Conservation (phyloP, 2,329 filamentous ascomycete genomes). For the Ophiosphaerella herpotricha region DNA sequence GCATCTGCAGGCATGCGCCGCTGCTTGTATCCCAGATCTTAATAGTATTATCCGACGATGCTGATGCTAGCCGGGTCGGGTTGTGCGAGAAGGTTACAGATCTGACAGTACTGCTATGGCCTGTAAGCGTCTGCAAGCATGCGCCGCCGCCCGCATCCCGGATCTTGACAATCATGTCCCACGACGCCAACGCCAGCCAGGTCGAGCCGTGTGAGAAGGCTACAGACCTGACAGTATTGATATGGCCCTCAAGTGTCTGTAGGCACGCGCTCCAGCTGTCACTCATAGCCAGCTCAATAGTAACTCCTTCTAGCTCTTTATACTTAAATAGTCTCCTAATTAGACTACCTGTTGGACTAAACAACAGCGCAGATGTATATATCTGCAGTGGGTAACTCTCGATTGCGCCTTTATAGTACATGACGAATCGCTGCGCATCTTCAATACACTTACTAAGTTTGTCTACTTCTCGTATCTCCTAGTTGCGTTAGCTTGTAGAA, state of each 20-base stretch:
- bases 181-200: background rate
- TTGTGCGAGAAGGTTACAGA: no score
- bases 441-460: conserved; percentile 5
- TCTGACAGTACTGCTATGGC: no score
- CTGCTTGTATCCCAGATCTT: no score
- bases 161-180: conserved; percentile 7
- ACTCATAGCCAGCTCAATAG: conserved; percentile 9
- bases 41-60: no score
- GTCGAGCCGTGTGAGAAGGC: background rate
- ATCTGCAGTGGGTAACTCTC: conserved; percentile 26
- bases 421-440: conserved; percentile 24
- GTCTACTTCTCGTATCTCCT: background rate
- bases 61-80: no score
- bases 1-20: no score
- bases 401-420: conserved; percentile 22
- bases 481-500: no score
- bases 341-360: conserved; percentile 20
- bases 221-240: conserved; percentile 12
- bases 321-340: conserved; percentile 14
- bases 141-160: conserved; percentile 3
- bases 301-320: conserved; percentile 17
- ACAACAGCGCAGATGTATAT: conserved; percentile 28
- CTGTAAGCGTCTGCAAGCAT: background rate
- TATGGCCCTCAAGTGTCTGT: conserved; percentile 18
- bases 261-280: conserved; percentile 6